Base-by-base conservation (phyloP, 2,329 filamentous ascomycete species). In the Paraconiothyrium sp. region DNA sequence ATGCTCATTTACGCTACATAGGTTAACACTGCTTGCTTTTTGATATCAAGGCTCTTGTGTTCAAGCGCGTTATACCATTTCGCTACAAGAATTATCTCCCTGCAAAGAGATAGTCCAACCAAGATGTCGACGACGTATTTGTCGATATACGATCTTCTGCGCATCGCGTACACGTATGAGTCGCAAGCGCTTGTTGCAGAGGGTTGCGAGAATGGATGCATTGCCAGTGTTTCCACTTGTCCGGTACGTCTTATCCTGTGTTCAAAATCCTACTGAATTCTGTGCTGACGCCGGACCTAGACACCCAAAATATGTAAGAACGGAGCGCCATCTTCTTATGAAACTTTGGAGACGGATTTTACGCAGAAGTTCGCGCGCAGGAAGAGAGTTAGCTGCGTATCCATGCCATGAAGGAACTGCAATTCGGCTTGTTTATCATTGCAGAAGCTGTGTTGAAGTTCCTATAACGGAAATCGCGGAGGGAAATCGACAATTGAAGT, bases 91-190 rank as follows among this genome's bases (percentile, higher is more conserved):
- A 6, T 54, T 49, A 16, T 20, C 20, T 44, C n/a, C 24, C 22
- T 22, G 37, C 11, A 34, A 41, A 39, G 46, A 56, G 24, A 52
- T n/a, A 57, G 8, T 13, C 14, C 9, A 32, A 8, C 43, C n/a
- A 65, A 54, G 13, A 76, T 76, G 74, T 76, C 74, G 62, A 76
- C 74, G 5, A 70, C 62, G n/a, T 69, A 69, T 58, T 59, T 76
- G 4, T 68, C 72, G 9, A 61, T 76, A 47, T 67, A 76, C 64
- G 74, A 76, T 47, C 61, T 76, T 10, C 67, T 76, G 16, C 74
- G 74, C 63, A 75, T 76, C 60, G 75, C 74, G 22, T 75, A 75
- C 54, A 72, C 68, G 1, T 76, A 76, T 56, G 74, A 76, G 59
- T 65, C 69, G n/a, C 68, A 66, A 49, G 69, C 69, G 9, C 43